Base-by-base conservation (phyloP, 768 basidiomycete species). In the Suillus bovinus region DNA sequence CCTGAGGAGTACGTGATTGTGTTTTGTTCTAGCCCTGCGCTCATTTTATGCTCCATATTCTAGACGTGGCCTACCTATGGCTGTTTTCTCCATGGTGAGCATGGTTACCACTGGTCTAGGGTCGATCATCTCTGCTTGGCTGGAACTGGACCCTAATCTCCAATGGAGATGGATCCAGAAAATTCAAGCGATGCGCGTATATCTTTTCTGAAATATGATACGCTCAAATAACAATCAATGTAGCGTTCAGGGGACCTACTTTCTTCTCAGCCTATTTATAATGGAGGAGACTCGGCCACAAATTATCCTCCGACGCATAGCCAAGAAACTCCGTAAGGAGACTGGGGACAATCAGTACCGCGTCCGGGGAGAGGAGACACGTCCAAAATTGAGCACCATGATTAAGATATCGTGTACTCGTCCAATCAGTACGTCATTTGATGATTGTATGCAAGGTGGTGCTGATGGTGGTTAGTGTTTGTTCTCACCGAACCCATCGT, bases 151-250 rank as follows among this genome's bases (percentile, higher is more conserved):
- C 62, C 76, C 79, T 0, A 76, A 74, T 24, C 74, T 92, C 14
- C 79, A 79, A 68, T 93, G 91, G 90, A 79, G 90, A 27, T 93
- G 90, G 90, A 90, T 94, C 27, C 85, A 91, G 69, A 93, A 90
- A 90, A 81, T 91, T 14, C 85, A 87, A 63, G 77, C 86, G 67
- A 90, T 88, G 87, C 84, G 29, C 36, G 65, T 69, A 39, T n/a
- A 41, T 24, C 63, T 56, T 57, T 61, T 58, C 60, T 39, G 33
- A 41, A 41, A 34, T 54, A 5, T n/a, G 33, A 16, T 17, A n/a
- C 13, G 13, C 38, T 34, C 44, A 41, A 11, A 39, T 57, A 49
- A 36, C 59, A 20, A 60, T 65, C 64, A 53, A 56, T 42, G 66
- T 50, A 89, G 90, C 62, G 71, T 85, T 33, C 82, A 81, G 24